A percentile compares a stretch with the other conserved stretches of the same genome.
Conservation (phyloP, 495 filamentous ascomycete genomes). For the Corynascus novoguineensis region DNA sequence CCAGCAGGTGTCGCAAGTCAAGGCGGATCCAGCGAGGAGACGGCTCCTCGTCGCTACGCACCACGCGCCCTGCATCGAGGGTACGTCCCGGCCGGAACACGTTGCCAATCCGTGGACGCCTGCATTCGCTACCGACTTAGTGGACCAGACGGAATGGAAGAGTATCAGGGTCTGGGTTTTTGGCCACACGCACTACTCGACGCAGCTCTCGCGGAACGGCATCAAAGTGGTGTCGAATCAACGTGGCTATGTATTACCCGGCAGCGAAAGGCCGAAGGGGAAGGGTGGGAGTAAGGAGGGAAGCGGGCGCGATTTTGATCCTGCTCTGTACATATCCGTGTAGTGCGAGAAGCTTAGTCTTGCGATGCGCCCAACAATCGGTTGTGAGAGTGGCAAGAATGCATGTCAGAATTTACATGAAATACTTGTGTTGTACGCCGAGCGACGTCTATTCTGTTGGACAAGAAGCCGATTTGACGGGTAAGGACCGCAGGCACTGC, state of each 20-base stretch:
- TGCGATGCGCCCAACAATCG: too few relatives aligned
- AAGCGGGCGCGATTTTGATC: background rate
- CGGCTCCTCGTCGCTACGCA: background rate
- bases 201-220: background rate
- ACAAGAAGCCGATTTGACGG: too few relatives aligned
- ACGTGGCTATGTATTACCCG: background rate
- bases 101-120: background rate
- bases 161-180: background rate
- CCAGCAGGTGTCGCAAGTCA: slow-evolving; percentile 29
- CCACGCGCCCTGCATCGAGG: background rate
- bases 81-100: background rate
- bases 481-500: too few relatives aligned
- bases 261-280: background rate
- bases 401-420: too few relatives aligned
- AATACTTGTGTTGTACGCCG: too few relatives aligned
- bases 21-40: background rate
- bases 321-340: background rate
- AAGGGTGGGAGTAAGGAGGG: background rate
- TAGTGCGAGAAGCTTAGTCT: background rate
- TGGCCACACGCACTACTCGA: slow-evolving; percentile 1
- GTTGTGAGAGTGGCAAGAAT: too few relatives aligned
- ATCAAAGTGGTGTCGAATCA: background rate
- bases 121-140: slow-evolving; percentile 1
- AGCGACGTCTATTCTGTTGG: too few relatives aligned
- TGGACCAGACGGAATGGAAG: background rate